These are phyloP conservation scores for Geosiphon pyriformis DNA, from an alignment of 192 early-diverging fungal genomes.

Conservation along the genomic window DNA sequence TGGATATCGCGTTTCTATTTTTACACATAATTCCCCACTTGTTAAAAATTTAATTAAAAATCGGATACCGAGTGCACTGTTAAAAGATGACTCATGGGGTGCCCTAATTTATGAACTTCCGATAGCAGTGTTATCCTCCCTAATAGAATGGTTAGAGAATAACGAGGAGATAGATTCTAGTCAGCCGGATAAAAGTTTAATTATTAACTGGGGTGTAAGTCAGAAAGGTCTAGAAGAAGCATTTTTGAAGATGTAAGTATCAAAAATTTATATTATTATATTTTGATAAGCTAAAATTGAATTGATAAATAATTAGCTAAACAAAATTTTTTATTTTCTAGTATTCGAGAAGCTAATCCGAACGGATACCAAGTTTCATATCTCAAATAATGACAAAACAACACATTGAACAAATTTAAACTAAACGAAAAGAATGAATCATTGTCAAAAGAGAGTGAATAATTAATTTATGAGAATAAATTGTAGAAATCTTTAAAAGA, in stretches of 20 bases:
- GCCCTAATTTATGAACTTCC: conserved; percentile 64
- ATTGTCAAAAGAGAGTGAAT: no score
- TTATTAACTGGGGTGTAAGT: conserved; percentile 60
- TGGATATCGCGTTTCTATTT: conserved; percentile 64
- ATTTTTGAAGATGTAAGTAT: conserved; percentile 46
- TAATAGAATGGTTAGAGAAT: conserved; percentile 57
- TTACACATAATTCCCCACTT: conserved; percentile 40
- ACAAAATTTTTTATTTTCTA: background rate
- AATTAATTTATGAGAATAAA: no score
- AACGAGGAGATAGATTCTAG: conserved; percentile 1
- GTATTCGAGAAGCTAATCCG: conserved; percentile 39
- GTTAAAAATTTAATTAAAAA: conserved; percentile 45
- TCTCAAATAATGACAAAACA: no score
- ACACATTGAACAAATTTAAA: no score
- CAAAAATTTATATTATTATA: no score
- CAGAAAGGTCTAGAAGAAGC: conserved; percentile 67
- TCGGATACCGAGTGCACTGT: conserved; percentile 43
- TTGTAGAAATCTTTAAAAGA: no score
- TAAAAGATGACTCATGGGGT: conserved; percentile 69
- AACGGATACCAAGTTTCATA: conserved; percentile 40
- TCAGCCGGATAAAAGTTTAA: conserved; percentile 28
- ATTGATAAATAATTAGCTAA: background rate
- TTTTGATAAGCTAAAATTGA: background rate
- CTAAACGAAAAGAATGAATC: no score
- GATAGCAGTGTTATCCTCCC: conserved; percentile 27